These are phyloP conservation scores for Solanum arcanum DNA, from an alignment of 257 asterid genomes.

Conservation along the genomic window DNA sequence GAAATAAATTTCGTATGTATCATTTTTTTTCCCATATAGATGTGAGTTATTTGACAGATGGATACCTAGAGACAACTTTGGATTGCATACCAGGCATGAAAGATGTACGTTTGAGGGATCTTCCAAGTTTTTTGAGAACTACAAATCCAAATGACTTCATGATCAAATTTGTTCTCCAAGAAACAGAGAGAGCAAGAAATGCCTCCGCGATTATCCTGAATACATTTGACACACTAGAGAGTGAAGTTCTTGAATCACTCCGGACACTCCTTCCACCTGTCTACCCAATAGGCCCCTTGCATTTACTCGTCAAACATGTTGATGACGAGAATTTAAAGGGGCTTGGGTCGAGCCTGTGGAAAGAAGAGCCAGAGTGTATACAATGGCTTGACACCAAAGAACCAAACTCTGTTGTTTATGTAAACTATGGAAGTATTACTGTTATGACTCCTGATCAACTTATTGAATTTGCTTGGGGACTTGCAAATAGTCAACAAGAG, in stretches of 20 bases:
- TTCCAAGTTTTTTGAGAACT: slow-evolving; percentile 1
- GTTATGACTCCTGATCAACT: background rate
- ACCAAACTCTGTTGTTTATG: background rate
- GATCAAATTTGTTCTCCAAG: background rate
- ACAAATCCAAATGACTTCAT: slow-evolving; percentile 1
- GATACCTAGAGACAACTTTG: background rate
- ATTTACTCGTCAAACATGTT: background rate
- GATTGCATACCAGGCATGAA: slow-evolving; percentile 3
- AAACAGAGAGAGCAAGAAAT: background rate
- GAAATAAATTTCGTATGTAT: no score
- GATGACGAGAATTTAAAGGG: background rate
- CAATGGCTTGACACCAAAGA: background rate
- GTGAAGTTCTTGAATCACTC: background rate
- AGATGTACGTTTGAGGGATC: background rate
- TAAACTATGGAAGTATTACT: background rate
- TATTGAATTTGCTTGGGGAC: background rate
- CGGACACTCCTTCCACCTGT: background rate
- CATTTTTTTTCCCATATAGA: background rate
- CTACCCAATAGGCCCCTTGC: slow-evolving; percentile 3
- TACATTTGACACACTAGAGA: background rate
- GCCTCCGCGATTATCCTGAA: background rate
- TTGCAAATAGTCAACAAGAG: background rate
- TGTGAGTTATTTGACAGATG: background rate
- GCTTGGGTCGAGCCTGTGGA: background rate
- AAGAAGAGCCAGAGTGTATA: background rate